These are phyloP conservation scores for Leucosporidium scottii DNA, from an alignment of 768 basidiomycete species.

Conservation along the genomic window DNA sequence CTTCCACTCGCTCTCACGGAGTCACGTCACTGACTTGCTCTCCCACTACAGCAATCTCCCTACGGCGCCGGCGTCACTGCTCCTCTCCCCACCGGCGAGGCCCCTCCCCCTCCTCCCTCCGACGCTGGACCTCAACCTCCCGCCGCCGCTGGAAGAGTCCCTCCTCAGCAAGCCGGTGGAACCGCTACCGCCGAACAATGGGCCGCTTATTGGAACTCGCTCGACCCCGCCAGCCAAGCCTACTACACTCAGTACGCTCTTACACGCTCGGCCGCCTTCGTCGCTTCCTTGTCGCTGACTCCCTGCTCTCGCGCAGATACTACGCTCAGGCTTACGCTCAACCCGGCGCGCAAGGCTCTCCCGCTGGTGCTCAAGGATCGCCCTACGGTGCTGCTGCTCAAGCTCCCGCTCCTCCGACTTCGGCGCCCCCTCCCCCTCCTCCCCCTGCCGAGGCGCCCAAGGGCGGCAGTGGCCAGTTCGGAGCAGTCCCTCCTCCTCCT, in stretches of 20 bases:
- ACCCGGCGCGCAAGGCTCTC: not conserved
- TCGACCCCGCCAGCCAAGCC: conserved; percentile 27
- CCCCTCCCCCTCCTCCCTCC: conserved; percentile 20
- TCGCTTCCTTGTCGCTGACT: not conserved
- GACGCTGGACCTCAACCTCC: conserved; percentile 24
- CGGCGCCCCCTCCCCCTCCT: too few species aligned
- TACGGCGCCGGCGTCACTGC: conserved; percentile 30
- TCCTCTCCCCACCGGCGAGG: conserved; percentile 30
- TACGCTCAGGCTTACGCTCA: conserved; percentile 16
- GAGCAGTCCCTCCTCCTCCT: too few species aligned
- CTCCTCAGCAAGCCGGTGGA: conserved; percentile 4
- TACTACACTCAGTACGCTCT: conserved; percentile 30
- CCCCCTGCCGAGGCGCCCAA: too few species aligned
- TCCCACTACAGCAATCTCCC: not conserved
- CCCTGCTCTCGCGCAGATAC: conserved; percentile 12
- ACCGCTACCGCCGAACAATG: conserved; percentile 22
- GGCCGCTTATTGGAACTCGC: conserved; percentile 27
- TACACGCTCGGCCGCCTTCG: not conserved
- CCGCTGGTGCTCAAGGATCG: not conserved
- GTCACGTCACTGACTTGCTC: too few species aligned
- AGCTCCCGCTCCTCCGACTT: too few species aligned
- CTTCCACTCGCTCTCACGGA: not conserved
- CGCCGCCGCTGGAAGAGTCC: not conserved
- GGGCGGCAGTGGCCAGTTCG: too few species aligned
- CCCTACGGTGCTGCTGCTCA: too few species aligned